A percentile compares a stretch with the other conserved stretches of the same genome.
Evolutionary conservation across 2,329 filamentous ascomycete species (phyloP).

Genomic region (Pezicula neosporulosa): DNA sequence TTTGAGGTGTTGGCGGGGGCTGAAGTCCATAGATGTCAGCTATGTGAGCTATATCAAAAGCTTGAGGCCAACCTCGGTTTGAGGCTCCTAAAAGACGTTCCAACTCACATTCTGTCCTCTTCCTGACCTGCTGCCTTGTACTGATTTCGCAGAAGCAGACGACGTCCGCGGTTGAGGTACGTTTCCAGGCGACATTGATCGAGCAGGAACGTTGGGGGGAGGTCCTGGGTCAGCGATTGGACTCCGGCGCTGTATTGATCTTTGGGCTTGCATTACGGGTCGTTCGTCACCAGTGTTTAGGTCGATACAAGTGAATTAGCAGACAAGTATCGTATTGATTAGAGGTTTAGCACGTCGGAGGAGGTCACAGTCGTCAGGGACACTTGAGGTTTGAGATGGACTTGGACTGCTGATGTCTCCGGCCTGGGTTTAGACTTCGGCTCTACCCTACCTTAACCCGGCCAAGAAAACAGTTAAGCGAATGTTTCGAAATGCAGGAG

Average conservation of each 20-base stretch:
- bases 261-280: constrained; percentile 33
- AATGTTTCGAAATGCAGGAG: too few species aligned
- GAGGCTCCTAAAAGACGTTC: background rate
- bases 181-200: constrained; percentile 54
- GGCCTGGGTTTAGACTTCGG: too few species aligned
- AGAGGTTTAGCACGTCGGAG: too few species aligned
- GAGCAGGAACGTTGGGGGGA: constrained; percentile 50
- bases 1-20: constrained; percentile 13
- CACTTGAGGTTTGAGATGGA: too few species aligned
- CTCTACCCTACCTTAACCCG: too few species aligned
- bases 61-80: background rate
- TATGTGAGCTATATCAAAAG: too few species aligned
- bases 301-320: background rate
- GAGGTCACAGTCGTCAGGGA: too few species aligned
- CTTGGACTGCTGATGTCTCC: too few species aligned
- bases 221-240: constrained; percentile 59
- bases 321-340: background rate
- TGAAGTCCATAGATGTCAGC: constrained; percentile 11
- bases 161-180: constrained; percentile 60
- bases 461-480: too few species aligned
- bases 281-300: background rate
- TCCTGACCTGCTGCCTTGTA: constrained; percentile 42
- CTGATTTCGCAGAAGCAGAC: constrained; percentile 61
- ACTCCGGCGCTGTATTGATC: constrained; percentile 57
- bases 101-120: constrained; percentile 56